Conservation (phyloP, 2,329 filamentous ascomycete genomes). For the Calonectria pauciramosa region DNA sequence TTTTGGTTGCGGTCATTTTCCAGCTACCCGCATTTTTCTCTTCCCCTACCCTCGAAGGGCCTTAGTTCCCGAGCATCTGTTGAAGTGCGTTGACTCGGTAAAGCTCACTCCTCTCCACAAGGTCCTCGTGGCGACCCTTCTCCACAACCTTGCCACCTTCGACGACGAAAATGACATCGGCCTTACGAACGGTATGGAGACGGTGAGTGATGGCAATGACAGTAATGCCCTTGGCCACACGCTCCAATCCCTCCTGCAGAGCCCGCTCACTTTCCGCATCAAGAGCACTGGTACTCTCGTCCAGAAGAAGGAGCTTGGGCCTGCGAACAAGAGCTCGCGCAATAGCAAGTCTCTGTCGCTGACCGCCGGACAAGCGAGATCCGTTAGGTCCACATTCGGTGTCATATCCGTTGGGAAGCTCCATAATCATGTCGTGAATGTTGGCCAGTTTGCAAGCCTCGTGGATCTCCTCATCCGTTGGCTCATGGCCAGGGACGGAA, state of each 20-base stretch:
- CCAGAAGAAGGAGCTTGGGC: conserved; percentile 81
- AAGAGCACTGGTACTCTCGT: conserved; percentile 85
- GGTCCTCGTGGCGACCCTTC: conserved; percentile 65
- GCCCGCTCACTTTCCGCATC: conserved; percentile 78
- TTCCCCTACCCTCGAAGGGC: background rate
- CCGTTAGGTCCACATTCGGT: conserved; percentile 80
- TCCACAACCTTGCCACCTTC: conserved; percentile 67
- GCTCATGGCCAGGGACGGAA: conserved; percentile 66
- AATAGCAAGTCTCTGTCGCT: conserved; percentile 83
- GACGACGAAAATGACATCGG: conserved; percentile 70
- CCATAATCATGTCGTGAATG: conserved; percentile 76
- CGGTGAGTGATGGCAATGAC: conserved; percentile 72
- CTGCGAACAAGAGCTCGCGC: conserved; percentile 80
- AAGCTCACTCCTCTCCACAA: conserved; percentile 65
- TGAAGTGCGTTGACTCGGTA: conserved; percentile 67
- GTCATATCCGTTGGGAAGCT: conserved; percentile 75
- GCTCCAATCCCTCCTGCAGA: conserved; percentile 76
- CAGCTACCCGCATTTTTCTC: background rate
- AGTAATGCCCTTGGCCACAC: conserved; percentile 65
- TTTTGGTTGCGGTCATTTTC: conserved; percentile 5
- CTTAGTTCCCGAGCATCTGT: conserved; percentile 57
- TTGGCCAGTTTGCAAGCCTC: conserved; percentile 77
- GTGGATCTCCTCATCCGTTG: conserved; percentile 72
- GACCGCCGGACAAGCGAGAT: conserved; percentile 81
- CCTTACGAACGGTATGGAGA: conserved; percentile 68